phyloP scores from a whole-genome alignment of 805 yeast species.

The Cyberlindnera veronae region DNA sequence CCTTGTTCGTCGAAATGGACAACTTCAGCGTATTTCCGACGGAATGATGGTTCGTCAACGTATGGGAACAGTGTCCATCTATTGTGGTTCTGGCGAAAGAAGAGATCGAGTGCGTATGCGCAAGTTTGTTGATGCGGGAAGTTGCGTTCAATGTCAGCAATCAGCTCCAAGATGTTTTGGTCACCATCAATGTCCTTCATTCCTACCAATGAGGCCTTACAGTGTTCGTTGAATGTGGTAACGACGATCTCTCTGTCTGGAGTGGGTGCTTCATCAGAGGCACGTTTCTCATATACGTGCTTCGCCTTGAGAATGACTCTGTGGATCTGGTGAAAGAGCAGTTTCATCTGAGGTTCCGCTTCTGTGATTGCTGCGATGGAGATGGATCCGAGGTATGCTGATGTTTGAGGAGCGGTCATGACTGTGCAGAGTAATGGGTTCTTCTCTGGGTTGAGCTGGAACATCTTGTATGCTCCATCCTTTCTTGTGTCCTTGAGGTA shows the following conservation, averaged over 20 bases:
- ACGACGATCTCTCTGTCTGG: slow-evolving; percentile 6
- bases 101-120: slow-evolving; percentile 2
- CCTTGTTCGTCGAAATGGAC: slow-evolving; percentile 7
- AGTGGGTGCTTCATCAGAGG: not conserved
- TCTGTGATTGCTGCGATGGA: slow-evolving; percentile 18
- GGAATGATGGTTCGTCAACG: slow-evolving; percentile 10
- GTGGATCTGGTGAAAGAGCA: slow-evolving; percentile 14
- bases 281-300: slow-evolving; percentile 3
- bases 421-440: slow-evolving; percentile 17
- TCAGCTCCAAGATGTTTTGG: slow-evolving; percentile 3
- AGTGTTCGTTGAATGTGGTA: slow-evolving; percentile 8
- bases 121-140: slow-evolving; percentile 7
- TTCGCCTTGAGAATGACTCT: slow-evolving; percentile 14
- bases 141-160: slow-evolving; percentile 9
- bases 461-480: slow-evolving; percentile 6
- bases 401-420: slow-evolving; percentile 10
- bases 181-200: slow-evolving; percentile 9
- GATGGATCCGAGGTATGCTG: slow-evolving; percentile 18
- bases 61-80: slow-evolving; percentile 15
- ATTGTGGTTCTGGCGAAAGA: slow-evolving; percentile 12
- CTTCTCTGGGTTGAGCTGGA: slow-evolving; percentile 18
- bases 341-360: slow-evolving; percentile 15
- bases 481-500: slow-evolving; percentile 9
- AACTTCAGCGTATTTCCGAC: not conserved
- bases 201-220: slow-evolving; percentile 12